phyloP scores from a whole-genome alignment of 2,329 filamentous ascomycete genomes.

The Rosellinia necatrix region DNA sequence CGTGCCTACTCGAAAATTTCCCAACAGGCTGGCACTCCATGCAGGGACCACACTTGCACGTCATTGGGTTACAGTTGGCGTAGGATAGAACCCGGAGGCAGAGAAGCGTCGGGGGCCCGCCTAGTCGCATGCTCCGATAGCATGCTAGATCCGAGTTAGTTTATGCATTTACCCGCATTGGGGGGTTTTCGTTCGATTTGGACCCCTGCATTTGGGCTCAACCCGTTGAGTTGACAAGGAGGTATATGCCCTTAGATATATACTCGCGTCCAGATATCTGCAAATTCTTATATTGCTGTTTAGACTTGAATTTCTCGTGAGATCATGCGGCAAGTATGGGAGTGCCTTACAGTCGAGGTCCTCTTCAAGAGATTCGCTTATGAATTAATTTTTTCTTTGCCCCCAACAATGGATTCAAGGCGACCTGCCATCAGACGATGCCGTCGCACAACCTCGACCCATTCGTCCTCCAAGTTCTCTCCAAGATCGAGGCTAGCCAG shows the following conservation, averaged over 20 bases:
- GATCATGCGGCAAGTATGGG: neutral
- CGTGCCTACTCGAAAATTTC: constrained; percentile 14
- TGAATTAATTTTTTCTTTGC: constrained; percentile 46
- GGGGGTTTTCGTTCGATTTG: neutral
- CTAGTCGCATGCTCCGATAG: constrained; percentile 1
- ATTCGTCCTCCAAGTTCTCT: constrained; percentile 64
- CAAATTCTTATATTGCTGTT: too few relatives aligned
- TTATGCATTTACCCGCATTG: constrained; percentile 2
- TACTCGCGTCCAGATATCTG: too few relatives aligned
- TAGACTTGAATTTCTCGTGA: too few relatives aligned
- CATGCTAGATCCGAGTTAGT: neutral
- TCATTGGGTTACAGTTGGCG: constrained; percentile 16
- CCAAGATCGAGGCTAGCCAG: constrained; percentile 65
- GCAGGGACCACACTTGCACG: constrained; percentile 15
- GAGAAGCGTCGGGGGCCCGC: too few relatives aligned
- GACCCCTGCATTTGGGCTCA: neutral
- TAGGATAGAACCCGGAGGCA: too few relatives aligned
- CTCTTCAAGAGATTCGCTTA: constrained; percentile 10
- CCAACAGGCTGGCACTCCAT: constrained; percentile 10
- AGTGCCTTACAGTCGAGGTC: constrained; percentile 11
- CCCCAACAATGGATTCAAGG: constrained; percentile 69
- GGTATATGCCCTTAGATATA: neutral
- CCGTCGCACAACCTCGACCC: constrained; percentile 87
- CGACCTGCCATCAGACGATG: constrained; percentile 84
- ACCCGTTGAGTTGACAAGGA: too few relatives aligned